phyloP scores from a whole-genome alignment of 805 yeast species.

The Suhomyces canberraensis region DNA sequence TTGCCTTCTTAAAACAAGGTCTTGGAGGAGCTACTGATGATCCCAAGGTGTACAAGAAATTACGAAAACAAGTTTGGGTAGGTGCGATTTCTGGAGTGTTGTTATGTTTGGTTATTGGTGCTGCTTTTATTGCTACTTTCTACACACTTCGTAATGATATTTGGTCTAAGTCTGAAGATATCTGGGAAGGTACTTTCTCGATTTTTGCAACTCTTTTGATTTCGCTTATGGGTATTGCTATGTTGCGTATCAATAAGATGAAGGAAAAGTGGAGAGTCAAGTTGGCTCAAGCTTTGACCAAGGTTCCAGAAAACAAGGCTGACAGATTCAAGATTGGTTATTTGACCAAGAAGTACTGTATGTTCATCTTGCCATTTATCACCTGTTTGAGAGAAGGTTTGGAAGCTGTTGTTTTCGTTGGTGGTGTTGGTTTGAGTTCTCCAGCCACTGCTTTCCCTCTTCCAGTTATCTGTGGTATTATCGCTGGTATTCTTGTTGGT shows the following conservation, averaged over 20 bases:
- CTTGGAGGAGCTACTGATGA: constrained; percentile 20
- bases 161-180: constrained; percentile 21
- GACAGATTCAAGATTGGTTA: constrained; percentile 45
- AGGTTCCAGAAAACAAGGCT: constrained; percentile 11
- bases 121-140: constrained; percentile 22
- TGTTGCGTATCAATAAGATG: constrained; percentile 29
- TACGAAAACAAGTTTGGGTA: constrained; percentile 20
- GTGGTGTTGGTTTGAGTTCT: constrained; percentile 77
- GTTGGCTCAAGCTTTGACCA: constrained; percentile 23
- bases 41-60: constrained; percentile 17
- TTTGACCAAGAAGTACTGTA: constrained; percentile 69
- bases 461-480: constrained; percentile 21
- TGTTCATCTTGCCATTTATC: constrained; percentile 86
- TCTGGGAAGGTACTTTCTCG: constrained; percentile 27
- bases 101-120: constrained; percentile 20
- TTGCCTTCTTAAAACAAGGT: constrained; percentile 28
- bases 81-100: constrained; percentile 20
- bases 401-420: constrained; percentile 93
- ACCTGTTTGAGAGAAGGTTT: constrained; percentile 95
- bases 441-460: constrained; percentile 26
- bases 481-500: constrained; percentile 21
- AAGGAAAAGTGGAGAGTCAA: constrained; percentile 28
- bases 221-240: constrained; percentile 26
- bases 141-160: constrained; percentile 20
- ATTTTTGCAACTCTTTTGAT: constrained; percentile 23